phyloP scores from a whole-genome alignment of 305 asterid genomes.

The Solanum hybrid region DNA sequence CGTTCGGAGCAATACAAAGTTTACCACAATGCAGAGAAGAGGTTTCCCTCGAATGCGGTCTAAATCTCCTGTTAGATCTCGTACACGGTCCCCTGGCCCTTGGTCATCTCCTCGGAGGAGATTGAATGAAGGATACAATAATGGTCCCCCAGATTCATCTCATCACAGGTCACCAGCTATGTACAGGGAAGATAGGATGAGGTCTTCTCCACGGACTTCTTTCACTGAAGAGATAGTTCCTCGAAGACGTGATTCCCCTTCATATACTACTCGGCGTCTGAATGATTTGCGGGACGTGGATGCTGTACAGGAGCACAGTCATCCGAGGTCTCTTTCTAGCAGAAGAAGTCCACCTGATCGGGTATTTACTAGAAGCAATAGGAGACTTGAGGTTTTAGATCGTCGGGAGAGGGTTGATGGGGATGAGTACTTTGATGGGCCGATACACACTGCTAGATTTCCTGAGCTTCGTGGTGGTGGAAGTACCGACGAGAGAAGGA shows the following conservation, averaged over 20 bases:
- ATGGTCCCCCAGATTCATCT: conserved; percentile 31
- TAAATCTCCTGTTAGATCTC: conserved; percentile 63
- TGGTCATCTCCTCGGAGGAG: conserved; percentile 73
- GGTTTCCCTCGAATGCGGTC: conserved; percentile 45
- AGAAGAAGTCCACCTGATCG: conserved; percentile 49
- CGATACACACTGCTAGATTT: conserved; percentile 32
- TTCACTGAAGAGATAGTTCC: conserved; percentile 55
- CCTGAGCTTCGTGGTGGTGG: conserved; percentile 40
- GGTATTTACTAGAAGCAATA: conserved; percentile 31
- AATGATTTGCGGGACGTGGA: conserved; percentile 51
- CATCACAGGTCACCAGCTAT: conserved; percentile 55
- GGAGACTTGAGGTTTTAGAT: conserved; percentile 53
- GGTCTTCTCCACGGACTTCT: conserved; percentile 68
- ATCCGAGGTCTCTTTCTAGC: conserved; percentile 35
- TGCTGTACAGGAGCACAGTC: conserved; percentile 42
- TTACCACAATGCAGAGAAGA: conserved; percentile 49
- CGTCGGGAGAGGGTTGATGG: conserved; percentile 49
- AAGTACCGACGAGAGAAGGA: conserved; percentile 50
- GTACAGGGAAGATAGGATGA: conserved; percentile 58
- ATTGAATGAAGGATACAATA: conserved; percentile 39
- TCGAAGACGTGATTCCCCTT: conserved; percentile 72
- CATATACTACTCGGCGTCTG: conserved; percentile 34
- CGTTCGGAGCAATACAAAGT: conserved; percentile 45
- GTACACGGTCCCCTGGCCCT: conserved; percentile 62
- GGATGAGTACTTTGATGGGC: conserved; percentile 45